phyloP scores from a whole-genome alignment of 2,329 filamentous ascomycete species.

The Thielaviopsis euricoi region DNA sequence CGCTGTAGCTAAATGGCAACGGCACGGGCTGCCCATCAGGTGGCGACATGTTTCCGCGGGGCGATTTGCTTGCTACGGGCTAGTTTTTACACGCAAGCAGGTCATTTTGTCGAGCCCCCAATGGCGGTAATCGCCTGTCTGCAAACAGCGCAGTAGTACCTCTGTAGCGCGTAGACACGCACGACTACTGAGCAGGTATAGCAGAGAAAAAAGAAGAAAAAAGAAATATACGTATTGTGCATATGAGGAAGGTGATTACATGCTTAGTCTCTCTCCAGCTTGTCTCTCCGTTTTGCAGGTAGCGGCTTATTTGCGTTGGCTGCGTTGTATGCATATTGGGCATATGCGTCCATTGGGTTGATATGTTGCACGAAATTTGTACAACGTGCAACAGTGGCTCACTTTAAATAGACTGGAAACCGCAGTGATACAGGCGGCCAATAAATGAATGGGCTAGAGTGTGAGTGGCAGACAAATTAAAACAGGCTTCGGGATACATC shows the following conservation, averaged over 20 bases:
- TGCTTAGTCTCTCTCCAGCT: background rate
- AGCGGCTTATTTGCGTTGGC: background rate
- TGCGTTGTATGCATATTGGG: background rate
- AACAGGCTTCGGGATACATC: background rate
- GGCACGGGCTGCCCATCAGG: no score
- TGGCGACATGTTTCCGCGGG: no score
- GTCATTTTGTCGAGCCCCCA: no score
- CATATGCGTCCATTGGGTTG: background rate
- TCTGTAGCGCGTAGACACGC: no score
- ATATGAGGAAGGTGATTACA: background rate
- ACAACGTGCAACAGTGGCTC: background rate
- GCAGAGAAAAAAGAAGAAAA: background rate
- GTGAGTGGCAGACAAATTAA: background rate
- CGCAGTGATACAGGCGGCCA: background rate
- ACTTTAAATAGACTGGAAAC: background rate
- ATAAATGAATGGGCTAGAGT: background rate
- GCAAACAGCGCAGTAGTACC: background rate
- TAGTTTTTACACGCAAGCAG: no score
- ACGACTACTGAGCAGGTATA: no score
- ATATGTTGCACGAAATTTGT: background rate
- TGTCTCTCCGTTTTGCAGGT: background rate
- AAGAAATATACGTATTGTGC: background rate
- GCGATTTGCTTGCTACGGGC: no score
- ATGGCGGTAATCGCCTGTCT: no score
- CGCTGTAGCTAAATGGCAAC: no score